Percentiles rank a stretch among this genome's conserved stretches.
phyloP scores from a whole-genome alignment of 805 yeast genomes.

The Kazachstania africana region DNA sequence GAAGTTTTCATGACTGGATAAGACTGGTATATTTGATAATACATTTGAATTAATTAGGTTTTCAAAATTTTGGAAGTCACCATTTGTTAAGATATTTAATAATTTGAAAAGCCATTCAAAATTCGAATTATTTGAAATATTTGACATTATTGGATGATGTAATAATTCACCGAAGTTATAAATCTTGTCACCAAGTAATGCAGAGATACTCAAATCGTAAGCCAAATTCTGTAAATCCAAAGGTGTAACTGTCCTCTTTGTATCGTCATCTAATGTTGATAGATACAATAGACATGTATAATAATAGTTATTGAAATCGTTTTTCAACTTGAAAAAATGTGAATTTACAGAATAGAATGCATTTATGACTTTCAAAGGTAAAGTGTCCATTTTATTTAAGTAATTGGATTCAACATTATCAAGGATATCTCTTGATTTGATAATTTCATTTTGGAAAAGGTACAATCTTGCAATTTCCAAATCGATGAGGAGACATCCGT shows the following conservation, averaged over 20 bases:
- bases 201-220: slow-evolving; percentile 72
- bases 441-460: slow-evolving; percentile 41
- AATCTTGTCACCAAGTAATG: slow-evolving; percentile 80
- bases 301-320: slow-evolving; percentile 74
- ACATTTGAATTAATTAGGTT: slow-evolving; percentile 29
- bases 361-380: slow-evolving; percentile 60
- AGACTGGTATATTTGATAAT: slow-evolving; percentile 38
- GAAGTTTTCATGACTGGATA: slow-evolving; percentile 49
- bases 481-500: slow-evolving; percentile 48
- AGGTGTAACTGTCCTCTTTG: slow-evolving; percentile 2
- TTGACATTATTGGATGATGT: slow-evolving; percentile 69
- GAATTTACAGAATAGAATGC: slow-evolving; percentile 75
- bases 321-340: slow-evolving; percentile 58
- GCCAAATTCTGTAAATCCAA: slow-evolving; percentile 41
- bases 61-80: slow-evolving; percentile 62
- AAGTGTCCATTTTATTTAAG: slow-evolving; percentile 45
- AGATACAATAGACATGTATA: slow-evolving; percentile 70
- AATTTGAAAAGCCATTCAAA: slow-evolving; percentile 64
- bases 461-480: slow-evolving; percentile 68
- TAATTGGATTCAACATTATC: slow-evolving; percentile 41
- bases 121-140: slow-evolving; percentile 34
- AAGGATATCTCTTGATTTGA: slow-evolving; percentile 55
- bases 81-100: slow-evolving; percentile 60
- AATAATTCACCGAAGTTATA: slow-evolving; percentile 93
- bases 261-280: slow-evolving; percentile 47